Evolutionary conservation across 176 grass and related monocot genomes (phyloP).

Genomic region (Thalia dealbata): DNA sequence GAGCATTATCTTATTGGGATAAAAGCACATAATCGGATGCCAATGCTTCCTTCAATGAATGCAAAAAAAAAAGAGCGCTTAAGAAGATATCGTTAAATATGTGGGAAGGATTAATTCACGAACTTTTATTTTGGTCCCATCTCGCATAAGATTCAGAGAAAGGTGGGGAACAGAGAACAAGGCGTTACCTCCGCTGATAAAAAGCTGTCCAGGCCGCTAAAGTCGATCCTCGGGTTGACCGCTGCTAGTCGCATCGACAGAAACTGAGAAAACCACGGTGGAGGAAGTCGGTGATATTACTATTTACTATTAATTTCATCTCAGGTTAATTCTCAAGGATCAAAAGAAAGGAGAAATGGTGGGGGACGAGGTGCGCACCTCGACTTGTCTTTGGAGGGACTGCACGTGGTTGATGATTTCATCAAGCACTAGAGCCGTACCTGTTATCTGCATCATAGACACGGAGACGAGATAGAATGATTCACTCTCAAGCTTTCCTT

Average conservation of each 20-base stretch:
- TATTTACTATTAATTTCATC: neutral
- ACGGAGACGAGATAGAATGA: neutral
- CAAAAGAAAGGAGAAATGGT: conserved; percentile 2
- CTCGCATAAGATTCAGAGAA: neutral
- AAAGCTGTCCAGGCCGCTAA: conserved; percentile 68
- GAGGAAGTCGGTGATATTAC: conserved; percentile 4
- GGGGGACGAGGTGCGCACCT: conserved; percentile 28
- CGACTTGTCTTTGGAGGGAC: conserved; percentile 89
- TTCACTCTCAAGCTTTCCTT: neutral
- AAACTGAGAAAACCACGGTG: conserved; percentile 35
- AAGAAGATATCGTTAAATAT: no score
- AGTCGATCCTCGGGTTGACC: conserved; percentile 82
- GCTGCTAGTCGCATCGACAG: conserved; percentile 83
- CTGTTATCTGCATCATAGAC: conserved; percentile 49
- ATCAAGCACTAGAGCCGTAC: conserved; percentile 79
- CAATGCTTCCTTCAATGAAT: no score
- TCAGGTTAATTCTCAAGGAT: neutral
- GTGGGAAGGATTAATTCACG: no score
- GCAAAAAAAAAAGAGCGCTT: no score
- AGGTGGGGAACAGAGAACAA: neutral
- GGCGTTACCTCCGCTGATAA: conserved; percentile 50
- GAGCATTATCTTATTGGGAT: no score
- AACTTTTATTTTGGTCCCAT: neutral
- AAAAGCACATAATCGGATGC: no score
- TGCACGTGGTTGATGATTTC: conserved; percentile 99